Evolutionary conservation across 768 basidiomycete genomes (phyloP), one percentile per base, ranked within the genome.

Genomic region (Leucocoprinus birnbaumii): DNA sequence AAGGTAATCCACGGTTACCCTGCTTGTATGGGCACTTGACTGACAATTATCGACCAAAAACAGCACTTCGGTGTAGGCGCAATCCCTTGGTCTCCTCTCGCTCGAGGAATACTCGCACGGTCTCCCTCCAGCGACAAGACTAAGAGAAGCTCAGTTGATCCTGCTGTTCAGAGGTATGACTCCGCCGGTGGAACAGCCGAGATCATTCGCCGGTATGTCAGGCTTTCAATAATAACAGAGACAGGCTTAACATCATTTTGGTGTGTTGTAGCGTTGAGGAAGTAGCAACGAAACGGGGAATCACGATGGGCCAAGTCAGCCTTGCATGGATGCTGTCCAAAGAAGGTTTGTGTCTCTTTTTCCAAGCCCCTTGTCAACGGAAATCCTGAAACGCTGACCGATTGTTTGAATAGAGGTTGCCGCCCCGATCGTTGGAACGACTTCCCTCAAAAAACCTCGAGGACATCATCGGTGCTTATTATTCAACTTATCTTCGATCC

Each of bases 51-150:
- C 13, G 18, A 10, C 3, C 21, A 19, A 50, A 45, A 51, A 16
- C 54, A 81, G 77, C 62, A 77, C 57, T 75, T 80, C 41, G 80
- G 80, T 31, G 79, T 81, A 19, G 83, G 80, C 0, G 65, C 74
- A n/a, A 83, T 84, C 48, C 81, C 82, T 0, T 86, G 83, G 83
- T 80, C 79, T 10, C 81, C 83, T 0, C 73, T 84, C 16, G 81
- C 72, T 10, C 72, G 80, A 18, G 82, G 82, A 0, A 62, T 78
- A 3, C 66, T 82, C 19, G 73, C 78, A 9, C 73, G 78, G 22
- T 76, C 76, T 7, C 48, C 71, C 13, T 31, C 31, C 31, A 56
- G 58, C 4, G 62, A 69, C 44, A 68, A 74, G 49, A 80, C 79
- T 0, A 68, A 62, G 21, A 73, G 80, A 10, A 68, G 69, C 13